These are phyloP conservation scores for Thelephora terrestris DNA, from an alignment of 1,284 basidiomycete species.

Conservation along the genomic window DNA sequence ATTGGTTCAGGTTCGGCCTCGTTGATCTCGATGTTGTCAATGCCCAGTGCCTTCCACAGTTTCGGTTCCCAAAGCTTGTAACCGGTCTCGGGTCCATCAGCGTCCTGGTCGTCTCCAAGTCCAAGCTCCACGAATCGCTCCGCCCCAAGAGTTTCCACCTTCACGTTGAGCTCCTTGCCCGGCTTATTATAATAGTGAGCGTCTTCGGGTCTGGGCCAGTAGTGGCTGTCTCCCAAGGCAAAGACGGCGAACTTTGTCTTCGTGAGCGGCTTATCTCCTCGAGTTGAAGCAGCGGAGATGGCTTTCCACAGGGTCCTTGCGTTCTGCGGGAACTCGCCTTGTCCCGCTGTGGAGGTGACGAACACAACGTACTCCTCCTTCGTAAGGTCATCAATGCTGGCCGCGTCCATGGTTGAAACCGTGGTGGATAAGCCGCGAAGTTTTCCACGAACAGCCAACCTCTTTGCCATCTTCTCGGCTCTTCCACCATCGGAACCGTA, in stretches of 20 bases:
- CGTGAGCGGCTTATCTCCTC: conserved; percentile 43
- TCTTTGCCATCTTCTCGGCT: conserved; percentile 93
- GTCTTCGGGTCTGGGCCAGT: conserved; percentile 97
- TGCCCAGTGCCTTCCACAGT: conserved; percentile 92
- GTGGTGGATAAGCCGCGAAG: conserved; percentile 77
- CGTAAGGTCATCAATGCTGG: conserved; percentile 64
- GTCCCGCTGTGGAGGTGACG: conserved; percentile 95
- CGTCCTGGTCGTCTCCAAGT: conserved; percentile 95
- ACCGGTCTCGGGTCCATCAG: conserved; percentile 92
- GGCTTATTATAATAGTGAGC: conserved; percentile 98
- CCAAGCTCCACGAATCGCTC: conserved; percentile 67
- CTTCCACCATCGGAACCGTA: conserved; percentile 93
- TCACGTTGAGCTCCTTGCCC: conserved; percentile 81
- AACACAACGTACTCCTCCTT: conserved; percentile 81
- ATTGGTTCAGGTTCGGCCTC: conserved; percentile 96
- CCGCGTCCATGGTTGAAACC: conserved; percentile 66
- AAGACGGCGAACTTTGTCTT: conserved; percentile 80
- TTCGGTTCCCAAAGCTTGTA: conserved; percentile 93
- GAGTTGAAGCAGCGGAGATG: conserved; percentile 55
- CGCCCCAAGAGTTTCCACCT: conserved; percentile 69
- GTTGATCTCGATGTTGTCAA: conserved; percentile 81
- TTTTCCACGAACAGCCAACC: conserved; percentile 76
- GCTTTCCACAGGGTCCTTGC: conserved; percentile 79
- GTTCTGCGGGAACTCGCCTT: conserved; percentile 85
- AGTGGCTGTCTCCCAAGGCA: conserved; percentile 96